Base-by-base conservation (phyloP, 345 rosid genomes). In the Heritiera littoralis region DNA sequence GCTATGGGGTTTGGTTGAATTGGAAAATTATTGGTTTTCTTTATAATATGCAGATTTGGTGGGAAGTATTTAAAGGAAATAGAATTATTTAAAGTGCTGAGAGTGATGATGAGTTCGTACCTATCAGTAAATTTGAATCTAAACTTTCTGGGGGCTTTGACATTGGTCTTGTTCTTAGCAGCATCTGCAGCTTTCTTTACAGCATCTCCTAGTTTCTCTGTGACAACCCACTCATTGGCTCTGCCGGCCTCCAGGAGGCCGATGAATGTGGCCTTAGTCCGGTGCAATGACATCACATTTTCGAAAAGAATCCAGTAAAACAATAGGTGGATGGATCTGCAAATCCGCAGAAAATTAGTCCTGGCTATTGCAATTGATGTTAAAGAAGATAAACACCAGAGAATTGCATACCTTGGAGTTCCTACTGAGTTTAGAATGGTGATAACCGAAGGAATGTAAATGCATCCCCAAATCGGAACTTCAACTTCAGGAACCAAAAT, bases 221-320 rank as follows among this genome's bases (percentile, higher is more conserved):
- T 97, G 70, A 97, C 99, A 6, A 97, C 97, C 99, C 99, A 97
- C 78, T 97, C 99, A 49, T 97, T 97, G 72, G 88, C 99, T 80
- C 99, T 88, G 14, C 99, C 99, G 32, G 97, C 89, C 86, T 90
- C 99, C 35, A 97, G 84, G 72, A 97, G 87, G 78, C 99, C 99
- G 12, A 97, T 97, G 0, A 97, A 77, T 10, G 98, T 88, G 6
- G 98, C 99, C 89, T 97, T 97, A 3, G 99, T 97, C 48, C 99
- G 92, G 76, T 97, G 99, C 85, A 97, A 78, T 0, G 99, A 97
- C 99, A 97, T 97, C 74, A 97, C 99, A 78, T 97, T 97, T 89
- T 94, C 98, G 8, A 97, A 97, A 4, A 94, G 94, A 76, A 97
- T 97, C 99, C 99, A 97, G 84, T 97, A 97, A 80, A 97, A 97